These are phyloP conservation scores for Kuraishia capsulata DNA, from an alignment of 805 yeast species.

Conservation along the genomic window DNA sequence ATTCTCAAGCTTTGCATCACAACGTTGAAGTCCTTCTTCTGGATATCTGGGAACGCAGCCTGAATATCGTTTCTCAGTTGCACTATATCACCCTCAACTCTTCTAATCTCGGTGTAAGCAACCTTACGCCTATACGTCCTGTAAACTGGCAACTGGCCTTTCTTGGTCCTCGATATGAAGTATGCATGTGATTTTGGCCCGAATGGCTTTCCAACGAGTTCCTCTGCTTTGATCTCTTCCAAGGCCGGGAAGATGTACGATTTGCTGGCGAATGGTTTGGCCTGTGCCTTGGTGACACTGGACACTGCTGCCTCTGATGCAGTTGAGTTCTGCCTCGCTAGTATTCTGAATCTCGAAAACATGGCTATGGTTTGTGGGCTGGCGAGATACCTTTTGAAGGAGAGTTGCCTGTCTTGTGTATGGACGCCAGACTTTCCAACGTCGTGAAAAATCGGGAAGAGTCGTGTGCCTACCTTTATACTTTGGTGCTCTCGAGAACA, in stretches of 20 bases:
- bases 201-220: conserved; percentile 1
- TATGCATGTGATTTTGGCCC: conserved; percentile 22
- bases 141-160: conserved; percentile 78
- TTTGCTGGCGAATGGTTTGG: not conserved
- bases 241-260: conserved; percentile 3
- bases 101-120: conserved; percentile 43
- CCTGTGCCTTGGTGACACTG: too few species aligned
- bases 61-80: conserved; percentile 62
- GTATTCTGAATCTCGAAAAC: not conserved
- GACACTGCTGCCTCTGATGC: not conserved
- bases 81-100: conserved; percentile 57
- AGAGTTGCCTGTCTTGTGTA: too few species aligned
- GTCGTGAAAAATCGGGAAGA: too few species aligned
- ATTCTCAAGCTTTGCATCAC: conserved; percentile 42
- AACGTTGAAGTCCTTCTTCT: conserved; percentile 36
- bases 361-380: too few species aligned
- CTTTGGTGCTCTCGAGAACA: too few species aligned
- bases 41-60: conserved; percentile 35
- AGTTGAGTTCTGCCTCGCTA: not conserved
- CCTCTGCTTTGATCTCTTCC: not conserved
- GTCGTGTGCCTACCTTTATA: too few species aligned
- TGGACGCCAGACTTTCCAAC: too few species aligned
- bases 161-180: conserved; percentile 38
- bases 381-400: too few species aligned
- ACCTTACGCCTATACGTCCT: conserved; percentile 2